Conservation (phyloP, 192 early-diverging fungal species). For the Pilaira anomala region DNA sequence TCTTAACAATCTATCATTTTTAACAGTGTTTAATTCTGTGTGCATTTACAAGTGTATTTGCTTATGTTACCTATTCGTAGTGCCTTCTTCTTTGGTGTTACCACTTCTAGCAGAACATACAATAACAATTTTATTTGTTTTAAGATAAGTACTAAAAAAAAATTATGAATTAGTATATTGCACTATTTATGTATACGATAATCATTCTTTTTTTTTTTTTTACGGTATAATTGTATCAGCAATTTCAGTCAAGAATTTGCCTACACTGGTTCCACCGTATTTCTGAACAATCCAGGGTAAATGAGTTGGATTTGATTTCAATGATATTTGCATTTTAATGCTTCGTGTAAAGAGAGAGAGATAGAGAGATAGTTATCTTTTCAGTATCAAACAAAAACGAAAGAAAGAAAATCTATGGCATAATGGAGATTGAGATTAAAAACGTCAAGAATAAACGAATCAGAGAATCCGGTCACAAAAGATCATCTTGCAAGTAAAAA, state of each 20-base stretch:
- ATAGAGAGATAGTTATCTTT: not conserved
- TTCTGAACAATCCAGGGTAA: conserved; percentile 66
- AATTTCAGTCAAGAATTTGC: conserved; percentile 64
- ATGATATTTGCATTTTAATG: not conserved
- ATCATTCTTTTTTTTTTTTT: conserved; percentile 23
- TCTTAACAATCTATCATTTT: conserved; percentile 41
- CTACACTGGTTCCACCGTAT: conserved; percentile 90
- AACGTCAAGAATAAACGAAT: not conserved
- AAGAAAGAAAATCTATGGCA: not conserved
- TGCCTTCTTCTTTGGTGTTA: conserved; percentile 77
- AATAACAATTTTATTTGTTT: conserved; percentile 64
- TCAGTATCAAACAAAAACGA: not conserved
- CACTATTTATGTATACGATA: not conserved
- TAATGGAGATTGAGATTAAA: not conserved
- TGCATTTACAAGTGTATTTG: not conserved
- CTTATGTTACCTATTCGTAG: conserved; percentile 63
- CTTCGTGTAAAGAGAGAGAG: not conserved
- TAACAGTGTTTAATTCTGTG: not conserved
- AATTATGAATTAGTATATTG: not conserved
- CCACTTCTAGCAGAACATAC: conserved; percentile 89
- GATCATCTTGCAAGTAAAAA: not conserved
- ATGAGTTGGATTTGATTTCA: conserved; percentile 6
- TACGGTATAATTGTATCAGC: conserved; percentile 71
- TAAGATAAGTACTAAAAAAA: conserved; percentile 35
- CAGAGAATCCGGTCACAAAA: not conserved